Evolutionary conservation across 2,329 filamentous ascomycete species (phyloP).

Genomic region (Scedosporium minutisporum): DNA sequence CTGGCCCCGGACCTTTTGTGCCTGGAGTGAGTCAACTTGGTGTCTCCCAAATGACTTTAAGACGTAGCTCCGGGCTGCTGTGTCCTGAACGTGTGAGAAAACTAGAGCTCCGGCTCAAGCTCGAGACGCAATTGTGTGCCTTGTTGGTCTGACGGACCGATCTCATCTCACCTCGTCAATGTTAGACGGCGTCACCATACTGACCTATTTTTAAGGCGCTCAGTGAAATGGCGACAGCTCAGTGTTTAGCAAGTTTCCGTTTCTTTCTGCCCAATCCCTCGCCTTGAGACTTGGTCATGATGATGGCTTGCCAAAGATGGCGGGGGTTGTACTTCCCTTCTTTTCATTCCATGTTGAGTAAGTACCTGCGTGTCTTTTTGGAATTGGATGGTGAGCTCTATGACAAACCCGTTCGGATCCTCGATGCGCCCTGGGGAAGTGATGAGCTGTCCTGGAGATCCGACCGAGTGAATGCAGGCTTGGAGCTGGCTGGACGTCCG

Average conservation of each 20-base stretch:
- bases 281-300: no score
- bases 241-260: not conserved
- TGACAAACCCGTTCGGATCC: not conserved
- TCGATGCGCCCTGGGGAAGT: not conserved
- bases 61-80: no score
- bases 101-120: no score
- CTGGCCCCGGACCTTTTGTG: not conserved
- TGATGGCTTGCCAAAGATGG: no score
- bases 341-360: no score
- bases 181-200: not conserved
- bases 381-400: not conserved
- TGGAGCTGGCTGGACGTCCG: not conserved
- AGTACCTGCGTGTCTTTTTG: not conserved
- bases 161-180: not conserved
- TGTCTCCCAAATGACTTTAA: not conserved
- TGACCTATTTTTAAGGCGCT: not conserved
- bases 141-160: not conserved
- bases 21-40: not conserved
- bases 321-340: no score
- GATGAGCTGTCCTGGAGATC: not conserved
- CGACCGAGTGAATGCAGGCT: not conserved
- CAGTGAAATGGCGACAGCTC: not conserved
- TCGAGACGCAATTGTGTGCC: not conserved
- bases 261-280: no score
- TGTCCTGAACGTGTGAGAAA: no score